Evolutionary conservation across 495 filamentous ascomycete genomes (phyloP).

Genomic region (Choiromyces venosus): DNA sequence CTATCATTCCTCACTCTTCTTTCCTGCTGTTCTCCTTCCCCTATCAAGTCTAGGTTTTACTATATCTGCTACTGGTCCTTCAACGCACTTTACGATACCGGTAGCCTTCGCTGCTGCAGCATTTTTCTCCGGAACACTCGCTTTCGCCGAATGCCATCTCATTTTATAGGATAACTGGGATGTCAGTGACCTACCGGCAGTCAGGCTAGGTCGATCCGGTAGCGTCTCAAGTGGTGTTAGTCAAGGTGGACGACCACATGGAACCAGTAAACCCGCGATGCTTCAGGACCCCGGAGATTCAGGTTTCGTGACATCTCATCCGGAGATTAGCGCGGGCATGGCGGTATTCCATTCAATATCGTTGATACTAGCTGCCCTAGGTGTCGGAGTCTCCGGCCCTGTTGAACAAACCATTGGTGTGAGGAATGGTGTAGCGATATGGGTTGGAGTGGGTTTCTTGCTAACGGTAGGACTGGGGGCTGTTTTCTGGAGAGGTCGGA

Average conservation of each 20-base stretch:
- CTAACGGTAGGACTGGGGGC: constrained; percentile 23
- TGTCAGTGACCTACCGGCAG: constrained; percentile 58
- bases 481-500: constrained; percentile 31
- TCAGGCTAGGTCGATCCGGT: constrained; percentile 44
- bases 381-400: constrained; percentile 57
- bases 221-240: constrained; percentile 55
- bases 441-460: constrained; percentile 19
- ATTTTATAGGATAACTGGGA: constrained; percentile 78
- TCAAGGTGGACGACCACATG: constrained; percentile 48
- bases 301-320: constrained; percentile 42
- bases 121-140: constrained; percentile 63
- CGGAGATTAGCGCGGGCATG: constrained; percentile 65
- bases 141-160: constrained; percentile 68
- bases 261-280: constrained; percentile 60
- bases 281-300: constrained; percentile 47
- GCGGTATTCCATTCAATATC: constrained; percentile 61
- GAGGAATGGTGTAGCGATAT: constrained; percentile 30
- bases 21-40: constrained; percentile 53
- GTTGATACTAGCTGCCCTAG: constrained; percentile 60
- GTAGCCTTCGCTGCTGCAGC: constrained; percentile 62
- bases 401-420: constrained; percentile 24
- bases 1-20: constrained; percentile 61
- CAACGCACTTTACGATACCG: constrained; percentile 55
- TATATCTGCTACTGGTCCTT: constrained; percentile 55
- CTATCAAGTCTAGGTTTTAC: constrained; percentile 61